Evolutionary conservation across 257 asterid genomes (phyloP).

Genomic region (Nicotiana noctiflora): DNA sequence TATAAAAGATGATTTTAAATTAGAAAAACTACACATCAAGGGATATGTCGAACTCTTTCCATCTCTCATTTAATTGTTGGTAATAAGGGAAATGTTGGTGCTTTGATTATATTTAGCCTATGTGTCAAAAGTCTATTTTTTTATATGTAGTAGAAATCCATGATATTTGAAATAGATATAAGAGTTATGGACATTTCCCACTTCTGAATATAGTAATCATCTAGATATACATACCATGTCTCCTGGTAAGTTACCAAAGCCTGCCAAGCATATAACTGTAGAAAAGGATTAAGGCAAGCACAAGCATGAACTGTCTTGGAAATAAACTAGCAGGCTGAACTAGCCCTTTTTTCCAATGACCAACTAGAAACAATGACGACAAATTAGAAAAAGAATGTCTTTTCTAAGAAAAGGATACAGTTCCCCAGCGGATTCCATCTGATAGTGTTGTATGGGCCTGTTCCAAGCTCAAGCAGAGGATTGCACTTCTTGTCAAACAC

Average conservation of each 20-base stretch:
- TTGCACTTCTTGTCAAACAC: slow-evolving; percentile 89
- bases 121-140: background rate
- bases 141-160: background rate
- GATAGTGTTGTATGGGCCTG: slow-evolving; percentile 87
- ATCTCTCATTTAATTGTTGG: background rate
- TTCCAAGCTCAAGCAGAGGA: slow-evolving; percentile 89
- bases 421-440: slow-evolving; percentile 98
- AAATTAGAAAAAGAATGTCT: background rate
- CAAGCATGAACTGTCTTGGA: slow-evolving; percentile 8
- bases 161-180: background rate
- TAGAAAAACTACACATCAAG: background rate
- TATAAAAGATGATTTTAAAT: background rate
- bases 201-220: slow-evolving; percentile 7
- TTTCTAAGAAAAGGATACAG: slow-evolving; percentile 65
- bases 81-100: background rate
- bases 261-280: slow-evolving; percentile 90
- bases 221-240: slow-evolving; percentile 62
- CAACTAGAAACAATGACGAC: slow-evolving; percentile 2
- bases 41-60: background rate
- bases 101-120: background rate
- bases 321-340: background rate
- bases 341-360: background rate
- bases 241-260: slow-evolving; percentile 96
- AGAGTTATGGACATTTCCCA: background rate
- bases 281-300: slow-evolving; percentile 49